Base-by-base conservation (phyloP, 169 alveolate species). In the Theileria annulata region DNA sequence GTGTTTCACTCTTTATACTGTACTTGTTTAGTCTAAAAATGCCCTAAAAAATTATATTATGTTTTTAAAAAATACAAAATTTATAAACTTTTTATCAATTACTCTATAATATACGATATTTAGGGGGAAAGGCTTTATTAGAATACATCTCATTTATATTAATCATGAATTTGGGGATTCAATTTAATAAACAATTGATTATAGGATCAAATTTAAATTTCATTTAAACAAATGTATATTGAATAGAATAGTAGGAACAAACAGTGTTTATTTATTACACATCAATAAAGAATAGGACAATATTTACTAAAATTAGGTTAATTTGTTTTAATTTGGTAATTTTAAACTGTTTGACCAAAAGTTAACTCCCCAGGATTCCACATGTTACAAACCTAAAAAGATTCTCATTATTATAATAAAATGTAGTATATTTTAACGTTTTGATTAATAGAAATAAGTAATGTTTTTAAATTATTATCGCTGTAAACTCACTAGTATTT, bases 41-140 rank as follows among this genome's bases (percentile, higher is more conserved):
- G 12, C 83, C 83, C 83, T 75, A 69, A 69, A 75, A 15, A 31
- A 23, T 69, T 3, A 25, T 4, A 28, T 8, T 42, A 19, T n/a
- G 25, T 2, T 10, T 8, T 2, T 49, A 8, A 6, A 17, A 75
- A 72, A 1, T 35, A 82, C 89, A 19, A 49, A 51, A 47, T 82
- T 58, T 48, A 82, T 82, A 17, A 62, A 59, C 62, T 75, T 74
- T 72, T 82, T 82, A 37, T 84, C 86, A 23, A 66, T 80, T 15
- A 28, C 19, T 49, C 64, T 74, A 58, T 75, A 60, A 58, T 79
- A 82, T 6, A 82, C 27, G 25, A 63, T 67, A 35, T 75, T 66
- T 19, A 62, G 5, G 15, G 86, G 72, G 28, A 80, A 82, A 31
- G 58, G 69, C 19, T 31, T 35, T 4, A 71, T 59, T 13, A 68